These are phyloP conservation scores for Termitomyces sp. DNA, from an alignment of 768 basidiomycete genomes.

Conservation along the genomic window DNA sequence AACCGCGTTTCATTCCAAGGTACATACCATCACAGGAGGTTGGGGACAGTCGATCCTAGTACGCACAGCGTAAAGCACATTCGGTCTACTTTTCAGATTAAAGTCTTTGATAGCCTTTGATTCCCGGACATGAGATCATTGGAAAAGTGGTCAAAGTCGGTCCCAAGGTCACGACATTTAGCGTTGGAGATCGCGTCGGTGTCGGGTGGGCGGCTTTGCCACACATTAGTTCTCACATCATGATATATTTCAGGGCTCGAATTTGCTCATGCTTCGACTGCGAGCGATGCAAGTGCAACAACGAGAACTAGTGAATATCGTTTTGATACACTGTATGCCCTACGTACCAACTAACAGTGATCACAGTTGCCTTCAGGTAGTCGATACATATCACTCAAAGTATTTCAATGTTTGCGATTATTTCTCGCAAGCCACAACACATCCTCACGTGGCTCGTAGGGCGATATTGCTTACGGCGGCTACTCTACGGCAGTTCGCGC, in stretches of 20 bases:
- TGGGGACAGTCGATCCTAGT: constrained; percentile 24
- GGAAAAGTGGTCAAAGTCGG: constrained; percentile 43
- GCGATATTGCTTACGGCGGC: constrained; percentile 37
- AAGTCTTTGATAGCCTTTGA: constrained; percentile 22
- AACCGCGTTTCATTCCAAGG: constrained; percentile 12
- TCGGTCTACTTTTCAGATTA: too few species aligned
- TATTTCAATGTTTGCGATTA: constrained; percentile 27
- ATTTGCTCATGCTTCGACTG: constrained; percentile 44
- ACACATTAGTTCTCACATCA: too few species aligned
- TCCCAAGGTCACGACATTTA: constrained; percentile 45
- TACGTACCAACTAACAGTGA: neutral
- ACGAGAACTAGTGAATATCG: constrained; percentile 39
- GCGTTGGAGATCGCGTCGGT: constrained; percentile 53
- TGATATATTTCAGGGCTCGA: constrained; percentile 30
- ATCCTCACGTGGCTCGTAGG: constrained; percentile 11
- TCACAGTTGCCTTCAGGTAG: constrained; percentile 33
- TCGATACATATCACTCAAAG: constrained; percentile 36
- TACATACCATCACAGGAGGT: constrained; percentile 33
- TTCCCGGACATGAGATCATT: constrained; percentile 47
- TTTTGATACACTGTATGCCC: neutral
- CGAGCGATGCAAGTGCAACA: constrained; percentile 37
- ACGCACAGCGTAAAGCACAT: too few species aligned
- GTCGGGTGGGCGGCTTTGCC: constrained; percentile 20
- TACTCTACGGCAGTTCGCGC: constrained; percentile 42
- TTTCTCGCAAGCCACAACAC: neutral